phyloP scores from a whole-genome alignment of 1,139 yeast genomes.

The Kurtzmaniella quercitrusa region DNA sequence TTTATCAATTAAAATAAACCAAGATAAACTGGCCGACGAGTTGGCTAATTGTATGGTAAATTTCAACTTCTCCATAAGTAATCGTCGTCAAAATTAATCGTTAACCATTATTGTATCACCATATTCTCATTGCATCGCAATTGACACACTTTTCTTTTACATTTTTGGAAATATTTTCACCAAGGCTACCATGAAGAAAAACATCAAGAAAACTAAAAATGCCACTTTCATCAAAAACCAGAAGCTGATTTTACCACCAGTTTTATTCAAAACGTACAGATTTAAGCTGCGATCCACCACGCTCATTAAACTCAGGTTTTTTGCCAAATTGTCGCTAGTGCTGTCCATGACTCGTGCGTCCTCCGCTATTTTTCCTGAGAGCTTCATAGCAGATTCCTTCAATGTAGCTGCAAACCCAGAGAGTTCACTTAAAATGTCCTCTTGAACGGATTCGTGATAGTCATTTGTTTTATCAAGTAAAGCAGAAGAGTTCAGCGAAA shows the following conservation, averaged over 20 bases:
- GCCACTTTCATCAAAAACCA: constrained; percentile 32
- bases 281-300: constrained; percentile 37
- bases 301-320: constrained; percentile 34
- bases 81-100: too few relatives aligned
- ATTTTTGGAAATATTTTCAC: constrained; percentile 27
- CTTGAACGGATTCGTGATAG: constrained; percentile 43
- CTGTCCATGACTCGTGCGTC: constrained; percentile 34
- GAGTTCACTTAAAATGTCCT: constrained; percentile 37
- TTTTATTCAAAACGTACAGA: constrained; percentile 31
- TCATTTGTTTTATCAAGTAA: constrained; percentile 18
- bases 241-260: constrained; percentile 35
- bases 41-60: too few relatives aligned
- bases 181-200: constrained; percentile 25
- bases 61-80: too few relatives aligned
- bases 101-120: too few relatives aligned
- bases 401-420: constrained; percentile 33
- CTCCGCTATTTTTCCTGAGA: constrained; percentile 33
- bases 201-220: constrained; percentile 20
- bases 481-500: constrained; percentile 20
- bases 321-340: constrained; percentile 35
- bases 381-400: constrained; percentile 32
- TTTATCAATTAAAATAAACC: too few relatives aligned
- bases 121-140: too few relatives aligned
- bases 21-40: too few relatives aligned
- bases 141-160: too few relatives aligned